Evolutionary conservation across 2,329 filamentous ascomycete genomes (phyloP).

Genomic region (Apiospora phragmitis): DNA sequence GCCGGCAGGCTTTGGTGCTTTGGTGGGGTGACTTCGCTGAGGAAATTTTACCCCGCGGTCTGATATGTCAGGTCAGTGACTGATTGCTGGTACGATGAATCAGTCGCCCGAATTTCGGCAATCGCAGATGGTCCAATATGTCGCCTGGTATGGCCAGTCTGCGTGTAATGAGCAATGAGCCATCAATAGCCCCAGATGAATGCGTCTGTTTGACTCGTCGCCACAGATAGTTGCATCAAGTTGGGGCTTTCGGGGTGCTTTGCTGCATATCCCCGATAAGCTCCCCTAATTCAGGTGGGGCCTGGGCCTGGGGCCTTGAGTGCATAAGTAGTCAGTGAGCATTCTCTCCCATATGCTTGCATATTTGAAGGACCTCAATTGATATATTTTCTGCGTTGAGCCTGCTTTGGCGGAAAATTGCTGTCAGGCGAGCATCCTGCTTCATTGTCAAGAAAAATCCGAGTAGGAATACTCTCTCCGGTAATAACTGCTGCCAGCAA

Average conservation of each 20-base stretch:
- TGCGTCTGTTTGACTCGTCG: not conserved
- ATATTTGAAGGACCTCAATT: not conserved
- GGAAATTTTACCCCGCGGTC: slow-evolving; percentile 8
- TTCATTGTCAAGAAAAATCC: not conserved
- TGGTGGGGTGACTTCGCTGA: not conserved
- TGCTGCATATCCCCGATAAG: not conserved
- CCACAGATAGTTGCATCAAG: not conserved
- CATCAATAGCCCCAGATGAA: too few relatives aligned
- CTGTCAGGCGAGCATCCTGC: not conserved
- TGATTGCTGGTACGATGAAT: not conserved
- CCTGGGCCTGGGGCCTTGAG: not conserved
- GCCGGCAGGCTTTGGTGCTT: not conserved
- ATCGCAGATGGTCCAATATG: not conserved
- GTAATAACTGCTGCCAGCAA: not conserved
- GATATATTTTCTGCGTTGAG: not conserved
- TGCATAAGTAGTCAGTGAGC: too few relatives aligned
- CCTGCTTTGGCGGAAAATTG: not conserved
- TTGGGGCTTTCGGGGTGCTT: not conserved
- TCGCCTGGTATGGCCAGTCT: not conserved
- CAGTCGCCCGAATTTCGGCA: not conserved
- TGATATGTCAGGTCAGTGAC: not conserved
- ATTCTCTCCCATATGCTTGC: not conserved
- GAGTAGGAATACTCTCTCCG: not conserved
- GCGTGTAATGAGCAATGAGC: not conserved
- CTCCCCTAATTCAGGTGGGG: not conserved